Base-by-base conservation (phyloP, 148 eudicot genomes). In the Fagopyrum esculentum region DNA sequence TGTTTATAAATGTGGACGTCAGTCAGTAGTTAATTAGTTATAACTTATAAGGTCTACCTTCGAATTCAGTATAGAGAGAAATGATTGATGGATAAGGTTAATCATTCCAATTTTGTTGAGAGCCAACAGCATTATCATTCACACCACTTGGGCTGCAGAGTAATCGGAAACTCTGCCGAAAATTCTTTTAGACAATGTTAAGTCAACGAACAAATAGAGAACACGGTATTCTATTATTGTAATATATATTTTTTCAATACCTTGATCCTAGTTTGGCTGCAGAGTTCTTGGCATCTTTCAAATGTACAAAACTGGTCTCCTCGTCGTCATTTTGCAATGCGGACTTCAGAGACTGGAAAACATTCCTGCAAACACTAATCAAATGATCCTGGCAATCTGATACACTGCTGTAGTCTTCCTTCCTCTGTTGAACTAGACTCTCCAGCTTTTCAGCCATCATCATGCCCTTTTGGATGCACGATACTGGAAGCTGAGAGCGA, bases 371-470 rank as follows among this genome's bases (percentile, higher is more conserved):
- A 19, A 75, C 74, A 22, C 72, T 73, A 48, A 63, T 71, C 19
- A 80, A 45, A 68, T 77, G 73, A 69, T 13, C 75, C 12, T 73
- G 54, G 73, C 47, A 70, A 72, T 78, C 80, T n/a, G 43, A 43
- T 45, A 47, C 17, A 48, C 17, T 59, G 75, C 9, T n/a, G 45
- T 46, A 43, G 26, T 70, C 76, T 77, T 73, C 76, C 35, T 57
- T 76, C 73, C 84, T 86, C 84, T 76, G 57, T 77, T 85, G 85
- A 78, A 90, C 80, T 79, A 85, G 85, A 54, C 59, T 74, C 79
- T 92, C 97, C 73, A 95, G 78, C 82, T 86, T 85, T 13, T 85
- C 81, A 59, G 98, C 90, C 97, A 95, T 90, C 55, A 35, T 77
- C 12, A 81, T 83, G 74, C 90, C 99, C 78, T 82, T 88, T 35